Base-by-base conservation (phyloP, 2,329 filamentous ascomycete species). In the Pseudogymnoascus sp. region DNA sequence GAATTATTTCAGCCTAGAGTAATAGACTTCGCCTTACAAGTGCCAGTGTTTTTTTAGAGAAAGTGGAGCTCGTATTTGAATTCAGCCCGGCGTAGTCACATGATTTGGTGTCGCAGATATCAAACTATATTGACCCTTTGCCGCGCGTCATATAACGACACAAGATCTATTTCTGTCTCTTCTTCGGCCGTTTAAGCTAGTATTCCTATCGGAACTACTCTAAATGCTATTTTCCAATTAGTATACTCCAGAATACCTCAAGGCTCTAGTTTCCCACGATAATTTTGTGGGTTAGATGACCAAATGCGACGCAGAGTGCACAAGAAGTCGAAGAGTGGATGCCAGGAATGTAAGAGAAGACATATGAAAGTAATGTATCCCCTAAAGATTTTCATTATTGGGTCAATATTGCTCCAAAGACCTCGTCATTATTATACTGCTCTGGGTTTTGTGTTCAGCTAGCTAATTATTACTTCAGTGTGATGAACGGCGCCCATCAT, bases 311-410 rank as follows among this genome's bases (percentile, higher is more conserved):
- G 69, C 40, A 70, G 73, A 63, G 65, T 73, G 3, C 75, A 76
- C 64, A 71, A 68, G 42, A 77, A 76, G 66, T 76, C 75, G n/a
- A 70, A 73, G 44, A 73, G 72, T 63, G 75, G 75, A 23, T 76
- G 75, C 59, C 33, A 68, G 6, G 70, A 75, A 65, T 76, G 74
- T 63, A 76, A 77, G 64, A 70, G 70, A 23, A 71, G 74, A 7
- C 75, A 76, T 64, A 69, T 76, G 50, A 76, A 75, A 67, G 75
- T 75, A 66, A 62, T 56, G 3, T 14, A 56, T 56, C n/a, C 62
- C 56, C 16, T 25, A 8, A 47, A 18, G 2, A 14, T 23, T 33
- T 31, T n/a, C 31, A n/a, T n/a, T 12, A 44, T 33, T 40, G 25
- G 42, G 6, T 37, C 61, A 47, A 12, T 25, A 50, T 60, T 42